A percentile compares a stretch with the other conserved stretches of the same genome.
These are phyloP conservation scores for Daedaleopsis nitida DNA, from an alignment of 768 basidiomycete genomes.

Conservation along the genomic window DNA sequence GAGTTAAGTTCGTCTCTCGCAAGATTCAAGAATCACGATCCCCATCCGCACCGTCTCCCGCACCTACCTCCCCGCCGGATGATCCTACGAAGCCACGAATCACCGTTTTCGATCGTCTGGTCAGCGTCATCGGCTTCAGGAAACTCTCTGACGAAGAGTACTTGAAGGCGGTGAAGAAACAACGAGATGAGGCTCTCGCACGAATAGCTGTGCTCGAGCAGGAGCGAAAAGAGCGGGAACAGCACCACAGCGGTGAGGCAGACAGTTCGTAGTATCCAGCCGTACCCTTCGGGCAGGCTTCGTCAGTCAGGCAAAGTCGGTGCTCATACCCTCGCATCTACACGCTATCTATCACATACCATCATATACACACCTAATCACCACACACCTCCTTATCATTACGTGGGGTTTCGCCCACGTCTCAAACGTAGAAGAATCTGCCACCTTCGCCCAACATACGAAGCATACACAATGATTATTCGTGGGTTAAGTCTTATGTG, in stretches of 20 bases:
- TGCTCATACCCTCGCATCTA: too few species aligned
- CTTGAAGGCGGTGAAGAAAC: slow-evolving; percentile 54
- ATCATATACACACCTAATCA: too few species aligned
- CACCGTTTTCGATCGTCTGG: slow-evolving; percentile 42
- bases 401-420: too few species aligned
- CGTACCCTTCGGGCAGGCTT: too few species aligned
- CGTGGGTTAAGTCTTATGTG: too few species aligned
- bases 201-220: slow-evolving; percentile 62
- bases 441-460: too few species aligned
- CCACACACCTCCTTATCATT: too few species aligned
- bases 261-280: neutral
- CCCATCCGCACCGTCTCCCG: neutral
- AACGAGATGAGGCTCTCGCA: slow-evolving; percentile 54
- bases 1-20: slow-evolving; percentile 58
- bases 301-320: too few species aligned
- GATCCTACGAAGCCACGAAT: slow-evolving; percentile 4
- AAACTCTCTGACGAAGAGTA: slow-evolving; percentile 76
- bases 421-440: too few species aligned
- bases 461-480: too few species aligned
- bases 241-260: neutral
- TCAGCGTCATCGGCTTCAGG: slow-evolving; percentile 51
- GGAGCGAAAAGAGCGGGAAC: slow-evolving; percentile 19
- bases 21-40: slow-evolving; percentile 20
- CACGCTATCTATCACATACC: too few species aligned
- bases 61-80: neutral